Conservation (phyloP, 148 eudicot genomes). For the Dysphania ambrosioides region DNA sequence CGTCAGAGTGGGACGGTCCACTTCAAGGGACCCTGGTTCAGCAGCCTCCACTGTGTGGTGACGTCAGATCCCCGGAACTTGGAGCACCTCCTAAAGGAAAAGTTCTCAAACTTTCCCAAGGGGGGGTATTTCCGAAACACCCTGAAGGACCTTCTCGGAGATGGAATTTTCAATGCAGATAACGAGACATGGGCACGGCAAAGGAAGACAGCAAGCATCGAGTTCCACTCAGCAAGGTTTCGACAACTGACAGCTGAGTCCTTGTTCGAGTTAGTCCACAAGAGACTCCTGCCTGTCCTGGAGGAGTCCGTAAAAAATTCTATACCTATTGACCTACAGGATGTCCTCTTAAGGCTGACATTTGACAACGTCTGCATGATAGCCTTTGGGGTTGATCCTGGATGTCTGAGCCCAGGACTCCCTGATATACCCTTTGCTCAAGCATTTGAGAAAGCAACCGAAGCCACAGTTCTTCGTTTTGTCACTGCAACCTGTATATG, state of each 20-base stretch:
- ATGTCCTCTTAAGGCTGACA: constrained; percentile 63
- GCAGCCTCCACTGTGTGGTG: constrained; percentile 68
- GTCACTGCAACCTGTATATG: constrained; percentile 68
- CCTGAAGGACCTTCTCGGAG: constrained; percentile 60
- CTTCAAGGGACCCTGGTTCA: constrained; percentile 67
- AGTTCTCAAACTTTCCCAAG: constrained; percentile 60
- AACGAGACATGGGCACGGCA: constrained; percentile 69
- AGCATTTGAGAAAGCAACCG: constrained; percentile 83
- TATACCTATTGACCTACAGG: constrained; percentile 56
- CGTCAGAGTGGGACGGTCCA: constrained; percentile 56
- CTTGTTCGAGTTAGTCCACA: constrained; percentile 58
- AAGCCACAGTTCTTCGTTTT: constrained; percentile 59
- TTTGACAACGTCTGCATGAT: constrained; percentile 86
- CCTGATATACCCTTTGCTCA: constrained; percentile 69
- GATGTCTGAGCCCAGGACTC: constrained; percentile 54
- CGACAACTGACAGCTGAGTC: constrained; percentile 62
- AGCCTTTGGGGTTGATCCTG: constrained; percentile 89
- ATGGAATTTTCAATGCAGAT: constrained; percentile 77
- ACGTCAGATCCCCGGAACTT: constrained; percentile 81
- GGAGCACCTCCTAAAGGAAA: constrained; percentile 70
- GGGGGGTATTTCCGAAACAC: constrained; percentile 58
- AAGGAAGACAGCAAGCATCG: constrained; percentile 81
- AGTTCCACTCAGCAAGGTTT: constrained; percentile 73
- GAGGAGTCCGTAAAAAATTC: constrained; percentile 39
- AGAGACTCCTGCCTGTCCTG: constrained; percentile 58